These are phyloP conservation scores for Tephrocybe sp. DNA, from an alignment of 768 basidiomycete genomes.

Conservation along the genomic window DNA sequence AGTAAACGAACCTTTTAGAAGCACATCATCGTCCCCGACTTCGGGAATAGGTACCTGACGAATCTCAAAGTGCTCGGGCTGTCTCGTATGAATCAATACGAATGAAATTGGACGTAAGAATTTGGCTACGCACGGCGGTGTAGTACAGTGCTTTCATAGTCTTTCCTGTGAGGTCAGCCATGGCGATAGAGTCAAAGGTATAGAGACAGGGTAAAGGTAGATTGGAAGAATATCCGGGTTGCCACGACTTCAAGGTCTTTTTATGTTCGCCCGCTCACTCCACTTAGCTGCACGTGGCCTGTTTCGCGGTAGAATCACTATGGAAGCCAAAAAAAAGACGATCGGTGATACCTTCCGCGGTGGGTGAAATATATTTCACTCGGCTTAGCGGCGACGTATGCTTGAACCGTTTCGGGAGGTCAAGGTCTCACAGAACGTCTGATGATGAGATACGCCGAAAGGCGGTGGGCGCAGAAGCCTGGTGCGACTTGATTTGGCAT, in stretches of 20 bases:
- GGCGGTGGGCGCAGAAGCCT: neutral
- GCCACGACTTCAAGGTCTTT: neutral
- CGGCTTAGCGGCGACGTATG: neutral
- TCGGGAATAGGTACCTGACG: conserved; percentile 66
- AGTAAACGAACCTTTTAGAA: conserved; percentile 55
- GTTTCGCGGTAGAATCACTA: neutral
- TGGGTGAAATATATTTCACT: conserved; percentile 5
- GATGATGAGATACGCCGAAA: neutral
- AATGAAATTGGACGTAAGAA: neutral
- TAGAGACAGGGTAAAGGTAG: neutral
- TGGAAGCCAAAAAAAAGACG: conserved; percentile 1
- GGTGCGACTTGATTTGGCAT: neutral
- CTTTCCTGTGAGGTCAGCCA: conserved; percentile 39
- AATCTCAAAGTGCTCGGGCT: conserved; percentile 69
- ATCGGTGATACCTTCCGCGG: neutral
- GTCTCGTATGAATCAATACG: conserved; percentile 11
- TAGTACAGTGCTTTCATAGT: conserved; percentile 71
- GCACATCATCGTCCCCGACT: conserved; percentile 65
- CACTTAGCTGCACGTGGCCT: conserved; percentile 13
- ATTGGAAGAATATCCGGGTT: neutral
- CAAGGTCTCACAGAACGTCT: neutral
- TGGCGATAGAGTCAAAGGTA: conserved; percentile 17
- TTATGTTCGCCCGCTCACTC: conserved; percentile 5
- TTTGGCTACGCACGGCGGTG: conserved; percentile 40
- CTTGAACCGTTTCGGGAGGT: neutral